Base-by-base conservation (phyloP, 1,284 basidiomycete genomes). In the Garcileccinum viscosum region DNA sequence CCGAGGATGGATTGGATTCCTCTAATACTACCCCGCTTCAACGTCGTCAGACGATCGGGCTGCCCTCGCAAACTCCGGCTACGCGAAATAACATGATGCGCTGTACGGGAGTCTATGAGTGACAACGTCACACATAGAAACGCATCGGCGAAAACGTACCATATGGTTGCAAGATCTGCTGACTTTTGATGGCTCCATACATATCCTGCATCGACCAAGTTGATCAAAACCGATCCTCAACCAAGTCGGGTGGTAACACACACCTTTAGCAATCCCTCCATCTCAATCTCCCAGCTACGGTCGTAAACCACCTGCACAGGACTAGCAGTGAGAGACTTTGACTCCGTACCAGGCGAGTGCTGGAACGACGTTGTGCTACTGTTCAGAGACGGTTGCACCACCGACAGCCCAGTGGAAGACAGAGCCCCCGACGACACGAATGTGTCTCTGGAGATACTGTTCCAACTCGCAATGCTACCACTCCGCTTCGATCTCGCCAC, bases 1-100 rank as follows among this genome's bases (percentile, higher is more conserved):
- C 86, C 88, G 32, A 96, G 83, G 68, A 97, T 88, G 14, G 93
- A 90, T 72, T 95, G 93, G 63, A 95, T 82, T 1, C 96, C 95
- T 24, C 95, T 90, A 63, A 97, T 94, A 74, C 95, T 97, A 19
- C 95, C 95, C 50, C 95, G 88, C 81, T 96, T 97, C 70, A 96
- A 82, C n/a, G 89, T 93, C 53, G 86, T 88, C 71, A 96, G 78
- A 40, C 94, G 84, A 77, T 94, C 93, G 5, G 87, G 86, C 63
- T 86, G 88, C 14, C 84, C 84, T 35, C 93, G 89, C 68, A 90
- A 80, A 75, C 92, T 94, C 59, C 91, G 89, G 73, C 89, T 90
- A 58, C 93, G 88, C 70, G 78, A 66, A 35, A 79, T 63, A 32
- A 87, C 74, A 72, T 91, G 82, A 38, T 82, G 80, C 33, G 78